Base-by-base conservation (phyloP, 1,284 basidiomycete genomes). In the Butyriboletus regius region DNA sequence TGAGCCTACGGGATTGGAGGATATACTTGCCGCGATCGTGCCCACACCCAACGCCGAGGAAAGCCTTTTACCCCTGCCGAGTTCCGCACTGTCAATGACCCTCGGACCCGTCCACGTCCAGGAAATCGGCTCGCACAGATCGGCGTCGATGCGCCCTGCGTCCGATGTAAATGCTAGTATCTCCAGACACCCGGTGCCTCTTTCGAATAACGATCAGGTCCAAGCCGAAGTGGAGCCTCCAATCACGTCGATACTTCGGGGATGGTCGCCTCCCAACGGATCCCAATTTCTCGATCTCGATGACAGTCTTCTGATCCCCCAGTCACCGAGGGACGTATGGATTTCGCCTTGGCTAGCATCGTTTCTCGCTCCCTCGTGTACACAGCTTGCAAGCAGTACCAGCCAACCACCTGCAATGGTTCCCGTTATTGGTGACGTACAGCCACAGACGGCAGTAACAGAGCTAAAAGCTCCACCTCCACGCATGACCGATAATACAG, bases 261-360 rank as follows among this genome's bases (percentile, higher is more conserved):
- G 62, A 46, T 63, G 62, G 62, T 46, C 49, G 2, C 62, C 62
- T 46, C 59, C 62, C 14, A 40, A 46, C 7, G 64, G 66, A 32
- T 63, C 48, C 12, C 59, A 54, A 37, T 65, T 54, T 31, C 45
- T 63, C 29, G 66, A 67, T 20, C 51, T 63, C 18, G 60, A 60
- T 15, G 54, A 58, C 18, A 43, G 31, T 7, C 37, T 64, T 17
- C 39, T 54, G 37, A 7, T 40, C n/a, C 49, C 55, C 28, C 44
- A 60, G 31, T 17, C 50, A 18, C 13, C 5, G 14, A 42, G 43
- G 28, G 43, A 47, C 34, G 3, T 15, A 9, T 51, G 47, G 41
- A 36, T 31, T 34, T 48, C 53, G 9, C 51, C 61, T 5, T 54
- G 50, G 38, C 7, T 53, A 33, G 31, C 51, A n/a, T 28, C 44